phyloP scores from a whole-genome alignment of 176 grass and related monocot genomes.

The Elaeis guineensis region DNA sequence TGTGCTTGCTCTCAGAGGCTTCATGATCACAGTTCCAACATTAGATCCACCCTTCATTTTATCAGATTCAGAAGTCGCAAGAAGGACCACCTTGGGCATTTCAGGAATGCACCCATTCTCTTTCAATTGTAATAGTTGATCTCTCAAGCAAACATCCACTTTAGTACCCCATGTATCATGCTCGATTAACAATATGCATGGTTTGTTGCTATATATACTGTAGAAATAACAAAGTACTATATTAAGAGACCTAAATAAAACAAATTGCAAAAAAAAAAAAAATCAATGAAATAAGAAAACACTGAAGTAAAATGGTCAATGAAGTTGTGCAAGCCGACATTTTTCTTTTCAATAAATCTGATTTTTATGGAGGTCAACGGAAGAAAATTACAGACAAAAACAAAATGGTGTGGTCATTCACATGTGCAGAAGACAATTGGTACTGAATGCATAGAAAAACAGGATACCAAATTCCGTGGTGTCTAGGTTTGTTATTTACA shows the following conservation, averaged over 20 bases:
- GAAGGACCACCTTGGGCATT: constrained; percentile 54
- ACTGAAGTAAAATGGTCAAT: no score
- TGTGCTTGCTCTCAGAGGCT: constrained; percentile 80
- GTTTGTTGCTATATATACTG: constrained; percentile 30
- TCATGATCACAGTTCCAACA: constrained; percentile 64
- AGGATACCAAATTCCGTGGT: no score
- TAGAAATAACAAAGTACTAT: constrained; percentile 1
- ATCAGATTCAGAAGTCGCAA: constrained; percentile 46
- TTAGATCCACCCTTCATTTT: constrained; percentile 30
- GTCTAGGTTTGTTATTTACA: no score
- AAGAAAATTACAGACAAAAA: no score
- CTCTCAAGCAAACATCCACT: constrained; percentile 31
- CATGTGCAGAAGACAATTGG: no score
- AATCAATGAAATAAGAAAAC: no score
- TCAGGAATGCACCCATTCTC: constrained; percentile 22
- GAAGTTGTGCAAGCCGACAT: no score
- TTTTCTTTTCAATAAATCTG: no score
- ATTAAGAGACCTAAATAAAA: background rate
- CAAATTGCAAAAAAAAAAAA: background rate
- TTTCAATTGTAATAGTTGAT: constrained; percentile 47
- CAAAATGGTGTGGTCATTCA: no score
- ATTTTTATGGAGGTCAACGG: no score
- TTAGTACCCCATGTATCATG: constrained; percentile 56
- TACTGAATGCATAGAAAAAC: no score
- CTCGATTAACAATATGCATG: constrained; percentile 68